Evolutionary conservation across 345 rosid genomes (phyloP).

Genomic region (Corchorus olitorius): DNA sequence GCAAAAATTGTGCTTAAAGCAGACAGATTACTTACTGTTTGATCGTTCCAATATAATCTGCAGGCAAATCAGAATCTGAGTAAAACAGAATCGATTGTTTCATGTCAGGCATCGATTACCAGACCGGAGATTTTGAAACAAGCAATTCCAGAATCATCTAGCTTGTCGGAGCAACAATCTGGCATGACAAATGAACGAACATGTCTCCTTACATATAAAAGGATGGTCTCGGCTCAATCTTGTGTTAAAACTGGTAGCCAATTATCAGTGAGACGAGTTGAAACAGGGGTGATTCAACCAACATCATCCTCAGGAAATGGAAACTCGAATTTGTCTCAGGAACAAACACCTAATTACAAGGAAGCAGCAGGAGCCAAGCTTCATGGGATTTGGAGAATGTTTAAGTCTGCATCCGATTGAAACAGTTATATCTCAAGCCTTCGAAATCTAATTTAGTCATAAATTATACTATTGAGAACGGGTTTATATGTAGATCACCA

Average conservation of each 20-base stretch:
- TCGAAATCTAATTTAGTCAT: not conserved
- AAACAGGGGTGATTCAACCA: not conserved
- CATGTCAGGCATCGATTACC: not conserved
- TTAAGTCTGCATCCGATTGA: not conserved
- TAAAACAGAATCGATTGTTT: not conserved
- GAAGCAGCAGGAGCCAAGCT: not conserved
- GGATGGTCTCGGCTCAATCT: not conserved
- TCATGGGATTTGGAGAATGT: slow-evolving; percentile 15
- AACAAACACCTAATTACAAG: not conserved
- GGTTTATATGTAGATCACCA: too few species aligned
- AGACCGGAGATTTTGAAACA: not conserved
- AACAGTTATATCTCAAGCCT: not conserved
- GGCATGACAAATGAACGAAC: not conserved
- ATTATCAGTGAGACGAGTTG: not conserved
- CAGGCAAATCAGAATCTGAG: not conserved
- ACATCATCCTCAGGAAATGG: not conserved
- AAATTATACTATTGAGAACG: too few species aligned
- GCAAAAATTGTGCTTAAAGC: too few species aligned
- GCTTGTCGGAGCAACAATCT: not conserved
- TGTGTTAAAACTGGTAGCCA: not conserved
- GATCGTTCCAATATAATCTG: not conserved
- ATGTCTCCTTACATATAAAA: too few species aligned
- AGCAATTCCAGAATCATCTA: not conserved
- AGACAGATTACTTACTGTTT: too few species aligned
- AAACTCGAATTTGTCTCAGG: not conserved